phyloP scores from a whole-genome alignment of 106 monocot genomes.

The Ottelia alismoides region DNA sequence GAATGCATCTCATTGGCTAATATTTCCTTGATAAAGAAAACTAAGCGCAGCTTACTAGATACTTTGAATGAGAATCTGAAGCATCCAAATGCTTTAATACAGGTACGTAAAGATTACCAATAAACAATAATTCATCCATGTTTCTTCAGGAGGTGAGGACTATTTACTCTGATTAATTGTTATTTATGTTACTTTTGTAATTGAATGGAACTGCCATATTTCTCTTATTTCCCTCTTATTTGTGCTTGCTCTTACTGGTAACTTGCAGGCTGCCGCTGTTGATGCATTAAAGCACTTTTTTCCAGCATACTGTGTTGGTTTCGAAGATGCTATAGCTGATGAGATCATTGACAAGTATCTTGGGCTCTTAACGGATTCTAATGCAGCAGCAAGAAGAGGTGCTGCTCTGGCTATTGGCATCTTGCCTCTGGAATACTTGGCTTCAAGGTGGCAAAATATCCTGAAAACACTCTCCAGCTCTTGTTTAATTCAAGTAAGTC shows the following conservation, averaged over 20 bases:
- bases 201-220: no score
- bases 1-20: conserved; percentile 66
- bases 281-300: conserved; percentile 70
- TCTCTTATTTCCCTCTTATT: no score
- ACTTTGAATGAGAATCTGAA: conserved; percentile 92
- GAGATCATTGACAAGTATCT: conserved; percentile 49
- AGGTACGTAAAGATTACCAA: no score
- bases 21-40: conserved; percentile 50
- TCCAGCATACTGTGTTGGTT: conserved; percentile 48
- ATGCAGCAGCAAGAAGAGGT: conserved; percentile 97
- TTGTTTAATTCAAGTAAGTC: conserved; percentile 63
- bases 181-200: no score
- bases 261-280: conserved; percentile 38
- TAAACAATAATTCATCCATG: no score
- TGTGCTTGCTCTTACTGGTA: no score
- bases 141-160: no score
- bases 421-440: conserved; percentile 59
- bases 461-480: conserved; percentile 51
- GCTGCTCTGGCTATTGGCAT: conserved; percentile 81
- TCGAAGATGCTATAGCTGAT: conserved; percentile 25
- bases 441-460: conserved; percentile 37
- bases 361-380: conserved; percentile 65
- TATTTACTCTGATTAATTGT: no score
- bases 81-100: conserved; percentile 93
- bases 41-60: conserved; percentile 50